phyloP scores from a whole-genome alignment of 306 rosid genomes.

The Carpinus fangiana region DNA sequence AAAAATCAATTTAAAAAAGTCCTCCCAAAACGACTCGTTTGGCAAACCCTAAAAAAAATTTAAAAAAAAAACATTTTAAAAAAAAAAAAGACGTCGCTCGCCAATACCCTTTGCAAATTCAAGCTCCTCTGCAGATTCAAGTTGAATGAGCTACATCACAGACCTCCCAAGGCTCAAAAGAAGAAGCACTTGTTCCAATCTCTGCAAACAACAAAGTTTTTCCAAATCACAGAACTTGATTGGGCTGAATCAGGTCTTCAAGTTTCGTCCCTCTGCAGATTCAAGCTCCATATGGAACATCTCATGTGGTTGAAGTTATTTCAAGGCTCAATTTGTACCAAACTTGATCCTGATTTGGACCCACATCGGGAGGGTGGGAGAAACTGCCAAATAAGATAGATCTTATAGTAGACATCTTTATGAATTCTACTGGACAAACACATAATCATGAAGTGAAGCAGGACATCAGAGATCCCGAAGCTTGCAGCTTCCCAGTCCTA shows the following conservation, averaged over 20 bases:
- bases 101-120: no score
- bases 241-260: slow-evolving; percentile 99
- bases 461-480: not conserved
- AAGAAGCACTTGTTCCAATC: slow-evolving; percentile 93
- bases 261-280: slow-evolving; percentile 38
- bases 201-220: slow-evolving; percentile 95
- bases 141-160: slow-evolving; percentile 94
- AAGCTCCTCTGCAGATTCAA: not conserved
- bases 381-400: not conserved
- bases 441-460: not conserved
- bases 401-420: not conserved
- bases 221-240: slow-evolving; percentile 98
- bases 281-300: not conserved
- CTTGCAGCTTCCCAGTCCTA: not conserved
- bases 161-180: slow-evolving; percentile 98
- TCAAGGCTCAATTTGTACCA: not conserved
- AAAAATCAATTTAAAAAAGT: no score
- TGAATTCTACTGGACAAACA: not conserved
- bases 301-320: not conserved
- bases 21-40: no score
- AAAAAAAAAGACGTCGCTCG: no score
- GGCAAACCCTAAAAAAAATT: no score
- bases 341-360: not conserved
- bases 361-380: not conserved
- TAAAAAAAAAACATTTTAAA: no score